A percentile compares a stretch with the other conserved stretches of the same genome.
Conservation (phyloP, 345 rosid species). For the Laguncularia racemosa region DNA sequence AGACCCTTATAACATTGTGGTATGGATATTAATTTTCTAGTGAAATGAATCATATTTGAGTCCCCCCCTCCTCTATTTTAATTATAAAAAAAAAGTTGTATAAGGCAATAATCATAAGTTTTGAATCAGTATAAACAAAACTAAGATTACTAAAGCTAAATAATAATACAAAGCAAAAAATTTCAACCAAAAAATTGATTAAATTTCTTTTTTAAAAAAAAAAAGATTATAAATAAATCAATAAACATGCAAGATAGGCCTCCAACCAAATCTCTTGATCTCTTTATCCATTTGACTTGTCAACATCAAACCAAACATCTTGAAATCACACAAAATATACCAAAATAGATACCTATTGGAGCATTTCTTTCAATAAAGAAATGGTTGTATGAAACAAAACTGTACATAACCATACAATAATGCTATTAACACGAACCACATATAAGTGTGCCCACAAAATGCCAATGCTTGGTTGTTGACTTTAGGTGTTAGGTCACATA, state of each 20-base stretch:
- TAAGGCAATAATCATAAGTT: too few relatives aligned
- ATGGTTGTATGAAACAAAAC: conserved; percentile 88
- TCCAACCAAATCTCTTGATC: conserved; percentile 88
- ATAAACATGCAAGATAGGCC: conserved; percentile 62
- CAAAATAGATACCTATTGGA: conserved; percentile 85
- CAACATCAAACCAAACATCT: conserved; percentile 92
- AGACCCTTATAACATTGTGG: too few relatives aligned
- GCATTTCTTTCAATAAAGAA: conserved; percentile 86
- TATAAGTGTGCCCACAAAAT: conserved; percentile 59
- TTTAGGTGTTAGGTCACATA: conserved; percentile 88
- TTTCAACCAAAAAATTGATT: too few relatives aligned
- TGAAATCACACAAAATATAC: conserved; percentile 80
- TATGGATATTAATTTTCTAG: too few relatives aligned
- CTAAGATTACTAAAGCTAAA: too few relatives aligned
- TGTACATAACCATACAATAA: conserved; percentile 73
- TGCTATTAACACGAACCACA: conserved; percentile 53
- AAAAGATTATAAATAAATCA: conserved; percentile 13
- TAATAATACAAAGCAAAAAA: too few relatives aligned
- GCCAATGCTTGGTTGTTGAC: conserved; percentile 76
- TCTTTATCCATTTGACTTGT: conserved; percentile 91
- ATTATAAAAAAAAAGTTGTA: too few relatives aligned
- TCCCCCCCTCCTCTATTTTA: too few relatives aligned
- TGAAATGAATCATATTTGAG: too few relatives aligned
- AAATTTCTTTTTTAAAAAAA: background rate
- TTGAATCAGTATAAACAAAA: too few relatives aligned